Evolutionary conservation across 1,284 basidiomycete genomes (phyloP).

Genomic region (Apiotrichum sp.): DNA sequence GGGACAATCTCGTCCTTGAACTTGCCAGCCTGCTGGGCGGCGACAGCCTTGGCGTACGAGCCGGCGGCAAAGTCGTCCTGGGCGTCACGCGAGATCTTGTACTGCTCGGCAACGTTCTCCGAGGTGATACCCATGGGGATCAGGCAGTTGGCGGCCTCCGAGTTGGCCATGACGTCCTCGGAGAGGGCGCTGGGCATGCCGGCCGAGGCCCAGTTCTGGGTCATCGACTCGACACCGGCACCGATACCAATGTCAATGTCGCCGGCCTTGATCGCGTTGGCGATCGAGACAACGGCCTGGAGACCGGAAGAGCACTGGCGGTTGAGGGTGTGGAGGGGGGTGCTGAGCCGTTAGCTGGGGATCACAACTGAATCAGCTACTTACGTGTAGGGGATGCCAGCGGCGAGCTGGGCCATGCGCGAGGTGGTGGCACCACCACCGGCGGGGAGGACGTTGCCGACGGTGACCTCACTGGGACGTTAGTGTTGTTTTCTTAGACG

Average conservation of each 20-base stretch:
- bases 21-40: slow-evolving; percentile 80
- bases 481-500: slow-evolving; percentile 22
- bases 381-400: slow-evolving; percentile 77
- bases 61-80: slow-evolving; percentile 80
- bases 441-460: slow-evolving; percentile 90
- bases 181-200: slow-evolving; percentile 70
- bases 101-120: slow-evolving; percentile 86
- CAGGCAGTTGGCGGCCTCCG: slow-evolving; percentile 84
- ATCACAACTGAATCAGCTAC: slow-evolving; percentile 7
- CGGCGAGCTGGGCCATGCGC: slow-evolving; percentile 89
- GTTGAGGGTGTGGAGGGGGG: slow-evolving; percentile 82
- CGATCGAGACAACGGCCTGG: slow-evolving; percentile 79
- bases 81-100: slow-evolving; percentile 68
- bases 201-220: slow-evolving; percentile 68
- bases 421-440: slow-evolving; percentile 83
- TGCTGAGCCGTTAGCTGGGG: slow-evolving; percentile 22
- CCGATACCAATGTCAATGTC: slow-evolving; percentile 92
- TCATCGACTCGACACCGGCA: slow-evolving; percentile 95
- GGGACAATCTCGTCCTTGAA: slow-evolving; percentile 91
- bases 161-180: slow-evolving; percentile 67
- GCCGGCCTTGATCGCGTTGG: slow-evolving; percentile 74
- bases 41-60: slow-evolving; percentile 76
- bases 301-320: slow-evolving; percentile 92
- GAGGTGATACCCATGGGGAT: slow-evolving; percentile 96
- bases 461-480: slow-evolving; percentile 70